A percentile compares a stretch with the other conserved stretches of the same genome.
phyloP scores from a whole-genome alignment of 23 red algal species.

The Chondrus crispus region DNA sequence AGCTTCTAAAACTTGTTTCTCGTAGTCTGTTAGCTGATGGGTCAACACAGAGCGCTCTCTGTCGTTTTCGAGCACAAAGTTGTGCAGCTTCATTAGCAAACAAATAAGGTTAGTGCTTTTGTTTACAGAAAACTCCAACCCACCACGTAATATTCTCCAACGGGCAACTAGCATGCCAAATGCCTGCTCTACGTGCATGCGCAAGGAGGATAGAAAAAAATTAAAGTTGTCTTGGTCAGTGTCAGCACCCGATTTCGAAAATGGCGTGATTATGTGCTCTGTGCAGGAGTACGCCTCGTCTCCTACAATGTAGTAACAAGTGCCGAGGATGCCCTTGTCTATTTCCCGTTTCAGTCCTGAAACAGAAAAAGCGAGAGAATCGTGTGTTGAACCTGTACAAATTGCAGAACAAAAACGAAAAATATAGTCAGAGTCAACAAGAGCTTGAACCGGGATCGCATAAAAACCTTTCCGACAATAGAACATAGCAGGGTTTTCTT shows the following conservation, averaged over 20 bases:
- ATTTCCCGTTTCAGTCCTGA: background rate
- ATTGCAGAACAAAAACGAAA: background rate
- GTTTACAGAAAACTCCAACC: no score
- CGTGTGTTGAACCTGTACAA: slow-evolving; percentile 24
- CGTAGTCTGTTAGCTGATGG: no score
- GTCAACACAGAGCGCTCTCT: no score
- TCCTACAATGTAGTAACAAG: background rate
- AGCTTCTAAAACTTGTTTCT: no score
- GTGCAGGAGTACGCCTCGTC: background rate
- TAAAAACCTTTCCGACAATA: slow-evolving; percentile 9
- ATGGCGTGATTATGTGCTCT: background rate
- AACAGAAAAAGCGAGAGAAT: background rate
- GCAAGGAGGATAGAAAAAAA: slow-evolving; percentile 3
- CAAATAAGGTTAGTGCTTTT: no score
- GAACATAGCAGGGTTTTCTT: background rate
- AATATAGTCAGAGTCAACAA: background rate
- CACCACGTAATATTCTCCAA: no score
- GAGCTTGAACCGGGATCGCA: background rate
- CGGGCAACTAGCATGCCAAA: background rate
- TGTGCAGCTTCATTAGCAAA: no score
- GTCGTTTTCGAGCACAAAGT: no score
- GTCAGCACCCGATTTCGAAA: background rate
- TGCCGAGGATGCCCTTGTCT: background rate
- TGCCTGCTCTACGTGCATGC: background rate
- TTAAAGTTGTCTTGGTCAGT: background rate